Conservation (phyloP, 805 yeast genomes). For the Kluyveromyces aestuarii region DNA sequence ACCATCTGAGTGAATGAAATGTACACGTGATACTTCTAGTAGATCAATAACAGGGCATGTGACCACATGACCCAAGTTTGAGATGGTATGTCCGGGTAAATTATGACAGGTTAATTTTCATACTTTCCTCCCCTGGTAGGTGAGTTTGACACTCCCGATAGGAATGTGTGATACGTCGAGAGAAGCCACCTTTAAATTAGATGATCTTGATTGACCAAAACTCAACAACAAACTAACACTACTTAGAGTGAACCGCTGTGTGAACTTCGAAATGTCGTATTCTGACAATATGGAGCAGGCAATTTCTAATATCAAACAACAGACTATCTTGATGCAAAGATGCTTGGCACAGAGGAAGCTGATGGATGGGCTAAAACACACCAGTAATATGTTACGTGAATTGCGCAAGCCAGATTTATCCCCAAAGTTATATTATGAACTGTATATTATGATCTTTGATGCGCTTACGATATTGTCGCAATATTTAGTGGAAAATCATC, state of each 20-base stretch:
- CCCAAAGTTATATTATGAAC: constrained; percentile 90
- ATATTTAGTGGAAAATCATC: constrained; percentile 59
- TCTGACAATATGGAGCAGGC: constrained; percentile 23
- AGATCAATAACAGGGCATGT: no score
- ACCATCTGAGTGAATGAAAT: no score
- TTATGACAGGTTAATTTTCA: background rate
- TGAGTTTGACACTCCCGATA: background rate
- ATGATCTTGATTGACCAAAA: no score
- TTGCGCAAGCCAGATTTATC: constrained; percentile 62
- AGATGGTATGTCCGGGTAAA: background rate
- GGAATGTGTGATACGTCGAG: background rate
- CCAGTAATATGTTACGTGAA: constrained; percentile 73
- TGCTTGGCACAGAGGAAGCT: constrained; percentile 59
- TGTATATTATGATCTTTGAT: constrained; percentile 78
- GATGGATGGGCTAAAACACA: constrained; percentile 83
- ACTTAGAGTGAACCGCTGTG: background rate
- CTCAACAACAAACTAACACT: background rate
- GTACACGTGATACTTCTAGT: no score
- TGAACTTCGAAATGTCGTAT: constrained; percentile 15
- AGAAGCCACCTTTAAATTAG: no score
- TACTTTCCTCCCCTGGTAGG: background rate
- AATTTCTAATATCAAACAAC: constrained; percentile 45
- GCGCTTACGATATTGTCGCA: constrained; percentile 60
- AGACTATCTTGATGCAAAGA: constrained; percentile 66
- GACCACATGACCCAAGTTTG: no score